Conservation (phyloP, 352 stramenopile genomes). For the Halophytophthora batemanensis region DNA sequence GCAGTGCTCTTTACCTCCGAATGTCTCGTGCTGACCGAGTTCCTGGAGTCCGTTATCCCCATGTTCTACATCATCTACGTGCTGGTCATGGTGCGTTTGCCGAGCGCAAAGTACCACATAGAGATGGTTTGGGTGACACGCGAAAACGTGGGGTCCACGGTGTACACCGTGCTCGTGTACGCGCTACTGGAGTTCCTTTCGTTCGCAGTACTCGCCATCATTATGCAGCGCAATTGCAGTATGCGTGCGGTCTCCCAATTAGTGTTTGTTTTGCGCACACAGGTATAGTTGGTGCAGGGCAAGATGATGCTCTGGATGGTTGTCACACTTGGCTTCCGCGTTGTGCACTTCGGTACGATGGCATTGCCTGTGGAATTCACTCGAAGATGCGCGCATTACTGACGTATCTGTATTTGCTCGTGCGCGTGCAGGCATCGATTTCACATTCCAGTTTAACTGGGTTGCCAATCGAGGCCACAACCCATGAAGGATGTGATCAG, state of each 20-base stretch:
- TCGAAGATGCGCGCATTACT: neutral
- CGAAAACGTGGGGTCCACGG: neutral
- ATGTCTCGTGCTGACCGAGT: constrained; percentile 22
- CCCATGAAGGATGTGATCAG: too few species aligned
- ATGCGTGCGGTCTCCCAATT: constrained; percentile 10
- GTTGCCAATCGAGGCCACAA: too few species aligned
- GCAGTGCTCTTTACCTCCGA: constrained; percentile 13
- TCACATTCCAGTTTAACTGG: constrained; percentile 8
- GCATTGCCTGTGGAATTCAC: too few species aligned
- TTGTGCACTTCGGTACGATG: constrained; percentile 7
- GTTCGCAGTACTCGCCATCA: constrained; percentile 1
- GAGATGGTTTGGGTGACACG: constrained; percentile 5
- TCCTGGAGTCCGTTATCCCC: constrained; percentile 18
- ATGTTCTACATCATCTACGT: constrained; percentile 13
- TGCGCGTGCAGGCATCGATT: constrained; percentile 2
- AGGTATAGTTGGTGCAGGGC: constrained; percentile 4
- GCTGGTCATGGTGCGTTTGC: constrained; percentile 1
- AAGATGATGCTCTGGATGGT: constrained; percentile 13
- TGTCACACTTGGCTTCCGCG: neutral
- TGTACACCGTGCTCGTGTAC: constrained; percentile 14
- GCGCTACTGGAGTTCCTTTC: constrained; percentile 17
- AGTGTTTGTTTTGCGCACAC: constrained; percentile 19
- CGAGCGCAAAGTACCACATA: constrained; percentile 16
- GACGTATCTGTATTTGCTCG: neutral
- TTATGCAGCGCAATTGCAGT: constrained; percentile 8